These are phyloP conservation scores for Prunus mongolica DNA, from an alignment of 306 rosid species.

Conservation along the genomic window DNA sequence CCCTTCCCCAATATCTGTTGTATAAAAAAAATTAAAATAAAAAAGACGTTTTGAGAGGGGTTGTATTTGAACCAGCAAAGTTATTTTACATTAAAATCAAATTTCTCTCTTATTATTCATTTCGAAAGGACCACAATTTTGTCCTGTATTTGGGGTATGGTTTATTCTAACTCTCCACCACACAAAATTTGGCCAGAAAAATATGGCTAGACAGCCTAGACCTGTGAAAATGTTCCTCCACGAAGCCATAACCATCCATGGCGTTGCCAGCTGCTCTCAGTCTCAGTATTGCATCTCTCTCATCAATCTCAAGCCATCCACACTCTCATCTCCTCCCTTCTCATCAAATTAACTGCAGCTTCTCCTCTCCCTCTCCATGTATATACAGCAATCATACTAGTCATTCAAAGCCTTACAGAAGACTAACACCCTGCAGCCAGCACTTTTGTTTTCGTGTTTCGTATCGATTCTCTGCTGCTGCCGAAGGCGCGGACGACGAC, in stretches of 20 bases:
- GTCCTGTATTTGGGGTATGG: neutral
- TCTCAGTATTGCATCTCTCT: neutral
- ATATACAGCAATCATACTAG: neutral
- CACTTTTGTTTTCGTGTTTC: conserved; percentile 14
- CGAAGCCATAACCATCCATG: neutral
- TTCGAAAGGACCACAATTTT: neutral
- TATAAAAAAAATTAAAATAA: too few species aligned
- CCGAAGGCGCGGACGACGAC: conserved; percentile 29
- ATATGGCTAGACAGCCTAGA: neutral
- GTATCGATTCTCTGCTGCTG: conserved; percentile 26
- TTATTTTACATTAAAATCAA: too few species aligned
- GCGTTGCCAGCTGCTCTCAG: neutral
- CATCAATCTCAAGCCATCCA: neutral
- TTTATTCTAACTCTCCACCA: neutral
- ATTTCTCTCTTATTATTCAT: neutral
- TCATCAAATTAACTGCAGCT: neutral
- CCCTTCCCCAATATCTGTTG: too few species aligned
- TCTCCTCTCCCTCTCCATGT: neutral
- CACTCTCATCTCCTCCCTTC: neutral
- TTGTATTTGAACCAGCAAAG: too few species aligned
- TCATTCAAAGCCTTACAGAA: conserved; percentile 8
- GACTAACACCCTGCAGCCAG: neutral
- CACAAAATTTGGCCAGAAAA: neutral
- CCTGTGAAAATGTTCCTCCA: neutral
- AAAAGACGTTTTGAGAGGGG: too few species aligned